These are phyloP conservation scores for Hypoxylon subgilvum DNA, from an alignment of 495 filamentous ascomycete genomes.

Conservation along the genomic window DNA sequence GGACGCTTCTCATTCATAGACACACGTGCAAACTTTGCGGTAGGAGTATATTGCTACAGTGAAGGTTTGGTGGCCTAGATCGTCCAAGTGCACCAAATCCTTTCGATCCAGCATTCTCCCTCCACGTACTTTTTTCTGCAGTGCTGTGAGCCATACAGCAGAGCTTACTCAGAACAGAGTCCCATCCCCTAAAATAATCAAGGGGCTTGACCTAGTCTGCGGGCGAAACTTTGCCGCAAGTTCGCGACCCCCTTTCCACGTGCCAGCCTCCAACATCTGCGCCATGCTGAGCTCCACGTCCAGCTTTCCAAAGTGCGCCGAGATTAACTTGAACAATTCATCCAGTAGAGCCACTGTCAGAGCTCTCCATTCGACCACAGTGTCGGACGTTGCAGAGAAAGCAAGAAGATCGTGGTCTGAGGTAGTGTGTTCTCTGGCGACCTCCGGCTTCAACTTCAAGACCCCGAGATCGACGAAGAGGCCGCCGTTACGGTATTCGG, in stretches of 20 bases:
- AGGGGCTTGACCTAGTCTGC: slow-evolving; percentile 94
- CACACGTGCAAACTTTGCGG: no score
- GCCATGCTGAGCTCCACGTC: slow-evolving; percentile 77
- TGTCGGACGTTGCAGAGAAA: slow-evolving; percentile 67
- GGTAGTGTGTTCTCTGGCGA: slow-evolving; percentile 30
- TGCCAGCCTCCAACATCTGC: slow-evolving; percentile 83
- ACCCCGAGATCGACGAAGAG: slow-evolving; percentile 82
- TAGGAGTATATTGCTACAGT: no score
- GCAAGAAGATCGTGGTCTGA: not conserved
- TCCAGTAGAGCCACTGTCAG: slow-evolving; percentile 84
- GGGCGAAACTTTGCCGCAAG: slow-evolving; percentile 91
- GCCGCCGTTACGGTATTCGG: slow-evolving; percentile 87
- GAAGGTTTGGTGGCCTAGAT: no score
- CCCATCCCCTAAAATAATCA: slow-evolving; percentile 92
- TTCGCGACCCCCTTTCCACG: slow-evolving; percentile 96
- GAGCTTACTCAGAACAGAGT: slow-evolving; percentile 75
- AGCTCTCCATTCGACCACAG: slow-evolving; percentile 84
- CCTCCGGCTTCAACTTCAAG: slow-evolving; percentile 68
- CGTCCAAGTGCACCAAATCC: no score
- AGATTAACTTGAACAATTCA: slow-evolving; percentile 10
- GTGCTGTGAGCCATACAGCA: no score
- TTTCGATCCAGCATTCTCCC: no score
- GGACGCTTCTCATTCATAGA: no score
- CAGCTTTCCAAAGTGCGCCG: slow-evolving; percentile 46
- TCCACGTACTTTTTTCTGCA: no score